A percentile compares a stretch with the other conserved stretches of the same genome.
Conservation (phyloP, 1,284 basidiomycete genomes). For the Megacollybia platyphylla region DNA sequence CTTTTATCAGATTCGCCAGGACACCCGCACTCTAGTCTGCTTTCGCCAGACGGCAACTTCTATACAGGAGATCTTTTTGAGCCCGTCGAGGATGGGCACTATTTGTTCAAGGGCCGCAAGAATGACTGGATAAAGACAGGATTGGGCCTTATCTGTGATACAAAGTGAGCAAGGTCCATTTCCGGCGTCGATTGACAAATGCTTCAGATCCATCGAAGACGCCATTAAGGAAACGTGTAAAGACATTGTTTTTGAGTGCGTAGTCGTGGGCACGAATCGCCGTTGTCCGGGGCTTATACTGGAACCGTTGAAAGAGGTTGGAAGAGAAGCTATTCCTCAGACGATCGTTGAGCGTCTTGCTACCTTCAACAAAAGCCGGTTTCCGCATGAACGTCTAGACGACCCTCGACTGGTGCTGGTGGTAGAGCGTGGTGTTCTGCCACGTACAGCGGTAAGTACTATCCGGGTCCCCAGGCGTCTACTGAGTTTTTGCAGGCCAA, state of each 20-base stretch:
- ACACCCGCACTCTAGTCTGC: background rate
- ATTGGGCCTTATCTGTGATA: constrained; percentile 1
- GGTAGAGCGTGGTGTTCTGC: constrained; percentile 1
- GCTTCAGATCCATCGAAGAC: constrained; percentile 1
- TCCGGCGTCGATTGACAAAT: background rate
- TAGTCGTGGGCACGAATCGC: constrained; percentile 1
- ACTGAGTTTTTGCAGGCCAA: background rate
- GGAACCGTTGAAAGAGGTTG: background rate
- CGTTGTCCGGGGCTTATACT: background rate
- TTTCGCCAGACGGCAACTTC: background rate
- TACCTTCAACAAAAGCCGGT: background rate
- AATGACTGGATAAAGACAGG: constrained; percentile 2
- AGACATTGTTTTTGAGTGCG: constrained; percentile 1
- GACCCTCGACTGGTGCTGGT: background rate
- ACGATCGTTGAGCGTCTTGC: background rate
- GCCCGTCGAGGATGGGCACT: background rate
- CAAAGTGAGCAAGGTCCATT: background rate
- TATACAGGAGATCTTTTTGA: constrained; percentile 1
- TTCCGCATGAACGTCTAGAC: constrained; percentile 1
- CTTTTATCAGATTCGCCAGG: background rate
- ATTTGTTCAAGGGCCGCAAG: background rate
- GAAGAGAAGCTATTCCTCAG: background rate
- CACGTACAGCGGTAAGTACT: background rate
- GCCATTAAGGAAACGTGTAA: background rate
- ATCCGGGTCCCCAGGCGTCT: background rate